A percentile compares a stretch with the other conserved stretches of the same genome.
Conservation (phyloP, 1,284 basidiomycete species). For the Fomes fomentarius region DNA sequence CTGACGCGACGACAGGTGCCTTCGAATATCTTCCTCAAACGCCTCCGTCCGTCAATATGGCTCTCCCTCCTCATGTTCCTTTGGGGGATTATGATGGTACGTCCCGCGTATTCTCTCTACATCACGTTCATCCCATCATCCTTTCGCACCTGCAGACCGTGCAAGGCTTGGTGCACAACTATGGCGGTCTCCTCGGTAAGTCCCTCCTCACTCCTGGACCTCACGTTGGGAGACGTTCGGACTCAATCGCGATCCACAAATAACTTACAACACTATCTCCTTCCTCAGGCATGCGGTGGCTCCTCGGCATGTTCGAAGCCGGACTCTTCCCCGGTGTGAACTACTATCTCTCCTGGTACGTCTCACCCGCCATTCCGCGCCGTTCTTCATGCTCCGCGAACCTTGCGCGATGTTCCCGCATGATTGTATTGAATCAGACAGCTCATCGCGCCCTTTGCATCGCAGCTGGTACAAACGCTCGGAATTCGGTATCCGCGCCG, state of each 20-base stretch:
- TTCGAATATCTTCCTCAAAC: conserved; percentile 72
- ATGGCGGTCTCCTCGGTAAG: conserved; percentile 63
- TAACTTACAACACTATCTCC: background rate
- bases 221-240: background rate
- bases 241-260: background rate
- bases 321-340: conserved; percentile 71
- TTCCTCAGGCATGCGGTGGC: conserved; percentile 58
- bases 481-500: conserved; percentile 68
- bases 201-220: conserved; percentile 5
- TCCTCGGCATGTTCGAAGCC: conserved; percentile 73
- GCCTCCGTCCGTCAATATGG: conserved; percentile 69
- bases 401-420: conserved; percentile 2
- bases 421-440: conserved; percentile 3
- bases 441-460: background rate
- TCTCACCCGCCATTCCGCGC: conserved; percentile 1
- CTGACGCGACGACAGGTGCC: conserved; percentile 47
- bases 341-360: conserved; percentile 71
- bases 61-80: conserved; percentile 64
- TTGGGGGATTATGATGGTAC: conserved; percentile 76
- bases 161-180: conserved; percentile 70
- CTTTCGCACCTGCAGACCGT: conserved; percentile 47
- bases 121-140: background rate
- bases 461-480: conserved; percentile 53
- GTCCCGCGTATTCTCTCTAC: conserved; percentile 1
- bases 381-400: conserved; percentile 7